These are phyloP conservation scores for Aaosphaeria arxii DNA, from an alignment of 2,329 filamentous ascomycete species.

Conservation along the genomic window DNA sequence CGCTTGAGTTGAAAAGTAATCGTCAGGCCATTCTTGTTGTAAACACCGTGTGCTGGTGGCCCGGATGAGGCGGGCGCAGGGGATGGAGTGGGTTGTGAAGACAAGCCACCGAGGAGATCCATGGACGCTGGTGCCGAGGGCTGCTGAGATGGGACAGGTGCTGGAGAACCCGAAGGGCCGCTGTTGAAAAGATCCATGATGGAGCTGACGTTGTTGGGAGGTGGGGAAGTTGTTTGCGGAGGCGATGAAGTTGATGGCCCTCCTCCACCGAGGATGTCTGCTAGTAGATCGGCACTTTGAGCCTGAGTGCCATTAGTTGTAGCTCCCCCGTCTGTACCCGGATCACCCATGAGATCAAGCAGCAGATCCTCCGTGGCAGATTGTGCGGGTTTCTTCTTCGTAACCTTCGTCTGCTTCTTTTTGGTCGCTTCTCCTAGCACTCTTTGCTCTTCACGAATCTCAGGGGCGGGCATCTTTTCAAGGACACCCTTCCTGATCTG, in stretches of 20 bases:
- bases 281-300: conserved; percentile 76
- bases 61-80: conserved; percentile 27
- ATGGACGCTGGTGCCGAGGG: conserved; percentile 34
- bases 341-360: conserved; percentile 85
- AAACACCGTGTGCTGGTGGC: conserved; percentile 64
- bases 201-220: conserved; percentile 46
- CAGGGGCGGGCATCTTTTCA: conserved; percentile 96
- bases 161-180: conserved; percentile 41
- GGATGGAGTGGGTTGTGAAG: conserved; percentile 42
- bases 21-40: conserved; percentile 79
- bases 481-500: conserved; percentile 83
- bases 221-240: conserved; percentile 37
- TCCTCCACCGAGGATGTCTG: conserved; percentile 82
- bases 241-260: conserved; percentile 46
- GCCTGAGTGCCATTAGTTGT: conserved; percentile 60
- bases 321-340: conserved; percentile 58
- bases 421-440: conserved; percentile 76
- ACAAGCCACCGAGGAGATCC: conserved; percentile 44
- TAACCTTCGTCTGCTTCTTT: conserved; percentile 51
- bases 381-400: conserved; percentile 70
- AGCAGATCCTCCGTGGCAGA: conserved; percentile 88
- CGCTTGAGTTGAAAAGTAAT: conserved; percentile 83
- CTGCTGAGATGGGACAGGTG: conserved; percentile 37
- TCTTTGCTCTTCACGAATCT: conserved; percentile 92
- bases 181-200: conserved; percentile 88